Evolutionary conservation across 164 flowering plant genomes (phyloP), one percentile per base, ranked within the genome.

Genomic region (Echeveria elegans): DNA sequence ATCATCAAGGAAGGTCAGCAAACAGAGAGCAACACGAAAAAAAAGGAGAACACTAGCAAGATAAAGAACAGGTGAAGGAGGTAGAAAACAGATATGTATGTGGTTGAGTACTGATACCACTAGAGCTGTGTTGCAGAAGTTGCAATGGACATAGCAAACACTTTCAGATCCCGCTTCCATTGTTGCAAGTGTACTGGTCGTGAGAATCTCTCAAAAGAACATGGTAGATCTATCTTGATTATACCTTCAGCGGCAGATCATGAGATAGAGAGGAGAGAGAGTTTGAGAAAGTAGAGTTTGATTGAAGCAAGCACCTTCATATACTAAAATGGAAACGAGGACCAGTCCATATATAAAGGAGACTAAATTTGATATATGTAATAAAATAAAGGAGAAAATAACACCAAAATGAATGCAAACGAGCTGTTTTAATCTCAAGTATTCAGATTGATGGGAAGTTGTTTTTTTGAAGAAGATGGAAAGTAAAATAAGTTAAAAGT

Each of bases 71-170:
- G 28, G 32, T n/a, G n/a, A 28, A 50, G 56, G 5, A 50, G 56
- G 28, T 34, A 50, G 1, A 50, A 5, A 0, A 2, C 9, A 66
- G 15, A 43, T 21, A 67, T n/a, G 66, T 48, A 29, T 34, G 21
- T 24, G 29, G 48, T n/a, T 26, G 15, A 16, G 41, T 56, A 11
- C 19, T 31, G 16, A 23, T 89, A 92, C 98, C 98, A 91, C 98
- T 70, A 92, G 72, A 73, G 86, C 81, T 75, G 88, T 92, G 90
- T 86, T 92, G 96, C 98, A 92, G 88, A 82, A 87, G 84, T 85
- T 88, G 95, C 98, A 92, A 77, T 86, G 91, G 40, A 90, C 90
- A 79, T 92, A 90, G 72, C 89, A 92, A 53, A 90, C 90, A 43
- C 86, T 85, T 72, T 89, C 98, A 21, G 91, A 72, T 10, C 83